Conservation (phyloP, 2,329 filamentous ascomycete genomes). For the Penicillium brasilianum region DNA sequence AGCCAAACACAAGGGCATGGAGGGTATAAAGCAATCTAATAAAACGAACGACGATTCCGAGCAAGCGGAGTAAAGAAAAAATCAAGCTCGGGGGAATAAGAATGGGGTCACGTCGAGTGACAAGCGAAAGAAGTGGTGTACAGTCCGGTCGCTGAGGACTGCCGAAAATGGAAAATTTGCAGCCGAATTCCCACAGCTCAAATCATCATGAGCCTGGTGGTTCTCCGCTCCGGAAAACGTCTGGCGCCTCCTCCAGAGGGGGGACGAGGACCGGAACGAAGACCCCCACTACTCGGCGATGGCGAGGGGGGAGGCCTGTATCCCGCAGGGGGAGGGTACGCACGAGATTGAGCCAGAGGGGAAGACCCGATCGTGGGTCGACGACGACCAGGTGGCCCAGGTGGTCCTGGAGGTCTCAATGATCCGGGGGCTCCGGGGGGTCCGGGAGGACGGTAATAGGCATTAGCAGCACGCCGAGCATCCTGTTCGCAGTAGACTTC, state of each 20-base stretch:
- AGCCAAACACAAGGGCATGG: slow-evolving; percentile 16
- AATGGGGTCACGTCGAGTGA: not conserved
- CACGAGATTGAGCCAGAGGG: slow-evolving; percentile 37
- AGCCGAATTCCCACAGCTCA: slow-evolving; percentile 32
- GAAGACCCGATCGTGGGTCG: slow-evolving; percentile 41
- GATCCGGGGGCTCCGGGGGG: slow-evolving; percentile 16
- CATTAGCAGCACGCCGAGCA: slow-evolving; percentile 64
- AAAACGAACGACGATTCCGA: slow-evolving; percentile 21
- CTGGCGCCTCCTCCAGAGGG: slow-evolving; percentile 39
- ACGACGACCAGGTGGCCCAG: slow-evolving; percentile 38
- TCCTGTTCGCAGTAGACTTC: slow-evolving; percentile 85
- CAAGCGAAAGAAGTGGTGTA: not conserved
- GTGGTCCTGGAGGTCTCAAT: not conserved
- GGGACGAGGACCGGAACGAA: slow-evolving; percentile 29
- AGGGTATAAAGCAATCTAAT: slow-evolving; percentile 33
- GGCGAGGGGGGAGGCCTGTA: slow-evolving; percentile 31
- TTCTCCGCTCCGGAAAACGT: slow-evolving; percentile 55
- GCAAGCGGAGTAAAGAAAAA: not conserved
- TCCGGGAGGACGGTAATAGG: slow-evolving; percentile 25
- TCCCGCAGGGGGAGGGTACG: slow-evolving; percentile 36
- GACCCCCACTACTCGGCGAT: slow-evolving; percentile 25
- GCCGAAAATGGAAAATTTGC: not conserved
- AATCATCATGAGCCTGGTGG: slow-evolving; percentile 56
- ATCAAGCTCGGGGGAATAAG: not conserved
- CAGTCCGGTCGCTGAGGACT: not conserved